phyloP scores from a whole-genome alignment of 106 monocot genomes.

The Triglochin maritima region DNA sequence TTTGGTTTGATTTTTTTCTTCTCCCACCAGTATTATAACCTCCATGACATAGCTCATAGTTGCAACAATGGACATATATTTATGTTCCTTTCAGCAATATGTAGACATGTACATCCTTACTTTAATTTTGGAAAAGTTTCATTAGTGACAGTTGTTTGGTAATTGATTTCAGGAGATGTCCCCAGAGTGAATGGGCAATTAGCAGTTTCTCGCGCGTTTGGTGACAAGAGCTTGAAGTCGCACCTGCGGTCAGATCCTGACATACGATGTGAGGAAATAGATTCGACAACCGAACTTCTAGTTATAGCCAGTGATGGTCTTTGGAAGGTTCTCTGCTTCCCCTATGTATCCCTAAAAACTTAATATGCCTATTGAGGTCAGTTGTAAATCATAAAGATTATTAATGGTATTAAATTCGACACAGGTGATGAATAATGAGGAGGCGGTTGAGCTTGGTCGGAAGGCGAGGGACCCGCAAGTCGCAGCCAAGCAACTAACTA shows the following conservation, averaged over 20 bases:
- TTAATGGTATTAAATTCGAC: background rate
- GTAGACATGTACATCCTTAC: too few species aligned
- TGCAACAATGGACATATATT: too few species aligned
- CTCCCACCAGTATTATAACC: background rate
- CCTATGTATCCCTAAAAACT: background rate
- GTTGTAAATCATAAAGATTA: background rate
- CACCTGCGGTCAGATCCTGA: constrained; percentile 66
- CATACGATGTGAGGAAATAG: constrained; percentile 35
- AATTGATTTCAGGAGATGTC: constrained; percentile 46
- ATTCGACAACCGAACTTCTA: constrained; percentile 34
- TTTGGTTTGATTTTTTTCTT: too few species aligned
- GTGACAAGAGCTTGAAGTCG: constrained; percentile 68
- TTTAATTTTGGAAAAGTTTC: too few species aligned
- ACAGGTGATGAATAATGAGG: constrained; percentile 60
- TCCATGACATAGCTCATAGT: too few species aligned
- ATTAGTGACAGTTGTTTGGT: background rate
- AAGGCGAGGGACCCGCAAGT: constrained; percentile 42
- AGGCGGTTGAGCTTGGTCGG: constrained; percentile 46
- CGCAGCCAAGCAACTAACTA: constrained; percentile 50
- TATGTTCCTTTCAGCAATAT: too few species aligned
- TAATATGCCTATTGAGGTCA: background rate
- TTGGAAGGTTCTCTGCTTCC: constrained; percentile 48
- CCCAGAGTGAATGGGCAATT: constrained; percentile 72
- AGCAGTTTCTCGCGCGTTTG: constrained; percentile 82
- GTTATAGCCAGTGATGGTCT: constrained; percentile 75